Conservation (phyloP, 2,329 filamentous ascomycete genomes). For the Helicocarpus griseus region DNA sequence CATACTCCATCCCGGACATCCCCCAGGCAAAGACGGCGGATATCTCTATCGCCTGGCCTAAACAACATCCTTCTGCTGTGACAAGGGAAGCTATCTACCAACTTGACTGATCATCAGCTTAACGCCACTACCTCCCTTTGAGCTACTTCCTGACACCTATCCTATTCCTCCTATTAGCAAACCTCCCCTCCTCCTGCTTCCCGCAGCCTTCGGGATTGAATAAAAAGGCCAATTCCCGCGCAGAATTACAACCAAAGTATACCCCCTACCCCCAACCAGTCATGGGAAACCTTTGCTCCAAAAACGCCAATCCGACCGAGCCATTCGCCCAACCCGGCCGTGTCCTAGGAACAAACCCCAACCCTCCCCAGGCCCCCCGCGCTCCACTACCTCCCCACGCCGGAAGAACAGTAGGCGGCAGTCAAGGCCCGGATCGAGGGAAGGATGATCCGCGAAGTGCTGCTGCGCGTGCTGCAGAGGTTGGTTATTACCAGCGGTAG, state of each 20-base stretch:
- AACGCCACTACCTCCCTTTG: no score
- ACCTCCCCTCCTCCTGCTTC: no score
- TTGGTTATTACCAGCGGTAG: slow-evolving; percentile 40
- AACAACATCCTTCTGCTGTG: no score
- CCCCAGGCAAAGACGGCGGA: no score
- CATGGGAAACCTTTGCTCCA: slow-evolving; percentile 87
- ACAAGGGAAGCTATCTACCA: no score
- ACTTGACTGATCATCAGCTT: no score
- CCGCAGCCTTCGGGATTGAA: no score
- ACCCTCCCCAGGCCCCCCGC: slow-evolving; percentile 41
- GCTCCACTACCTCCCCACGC: slow-evolving; percentile 39
- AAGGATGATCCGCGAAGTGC: slow-evolving; percentile 56
- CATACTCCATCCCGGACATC: no score
- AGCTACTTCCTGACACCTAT: no score
- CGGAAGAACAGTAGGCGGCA: slow-evolving; percentile 55
- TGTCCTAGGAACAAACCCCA: slow-evolving; percentile 51
- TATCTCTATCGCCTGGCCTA: not conserved
- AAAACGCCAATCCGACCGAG: slow-evolving; percentile 49
- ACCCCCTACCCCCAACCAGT: not conserved
- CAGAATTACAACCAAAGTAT: not conserved
- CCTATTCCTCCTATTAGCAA: not conserved
- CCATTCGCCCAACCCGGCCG: slow-evolving; percentile 65
- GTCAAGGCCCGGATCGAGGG: slow-evolving; percentile 20
- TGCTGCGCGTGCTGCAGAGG: slow-evolving; percentile 77
- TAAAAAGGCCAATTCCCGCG: not conserved